Base-by-base conservation (phyloP, 345 rosid genomes). In the Citrus unshiu region DNA sequence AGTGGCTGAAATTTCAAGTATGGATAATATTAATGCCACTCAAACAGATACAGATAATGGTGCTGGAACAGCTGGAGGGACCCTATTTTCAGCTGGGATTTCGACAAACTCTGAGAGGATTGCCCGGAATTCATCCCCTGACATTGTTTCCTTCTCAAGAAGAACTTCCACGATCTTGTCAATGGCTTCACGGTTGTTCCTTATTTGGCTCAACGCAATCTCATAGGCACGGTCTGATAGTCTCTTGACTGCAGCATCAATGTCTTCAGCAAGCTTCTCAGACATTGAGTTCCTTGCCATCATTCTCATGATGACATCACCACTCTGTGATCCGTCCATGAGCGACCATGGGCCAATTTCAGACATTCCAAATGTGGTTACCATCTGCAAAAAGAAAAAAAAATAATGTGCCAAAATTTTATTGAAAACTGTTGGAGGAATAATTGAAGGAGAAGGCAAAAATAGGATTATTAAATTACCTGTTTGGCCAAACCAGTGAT, bases 201-300 rank as follows among this genome's bases (percentile, higher is more conserved):
- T 91, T 35, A 96, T 91, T 72, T 96, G 98, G 74, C 81, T 78
- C 85, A 94, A 75, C 2, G 98, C 98, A 68, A 94, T 86, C 87
- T 86, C 93, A 43, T 94, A 96, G 9, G 99, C 98, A 39, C 79
- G 71, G 84, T 96, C 99, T 29, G 99, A 90, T 77, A 96, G 2
- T 74, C 83, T 91, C 95, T 94, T 94, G 69, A 91, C 82, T 0
- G 98, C 98, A 0, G 86, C 5, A 70, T 96, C 99, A 29, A 94
- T 94, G 82, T 96, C 99, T 81, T 90, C 97, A 0, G 99, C 99
- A 1, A 96, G 99, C 88, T 79, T 96, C 76, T 96, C 99, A 0
- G 99, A 96, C 99, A 96, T 96, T 25, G 98, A 96, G 80, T 96
- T 96, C 57, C 98, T 94, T 5, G 99, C 98, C 99, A 96, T 96